A percentile compares a stretch with the other conserved stretches of the same genome.
Conservation (phyloP, 2,329 filamentous ascomycete genomes). For the Penicillium hordei region DNA sequence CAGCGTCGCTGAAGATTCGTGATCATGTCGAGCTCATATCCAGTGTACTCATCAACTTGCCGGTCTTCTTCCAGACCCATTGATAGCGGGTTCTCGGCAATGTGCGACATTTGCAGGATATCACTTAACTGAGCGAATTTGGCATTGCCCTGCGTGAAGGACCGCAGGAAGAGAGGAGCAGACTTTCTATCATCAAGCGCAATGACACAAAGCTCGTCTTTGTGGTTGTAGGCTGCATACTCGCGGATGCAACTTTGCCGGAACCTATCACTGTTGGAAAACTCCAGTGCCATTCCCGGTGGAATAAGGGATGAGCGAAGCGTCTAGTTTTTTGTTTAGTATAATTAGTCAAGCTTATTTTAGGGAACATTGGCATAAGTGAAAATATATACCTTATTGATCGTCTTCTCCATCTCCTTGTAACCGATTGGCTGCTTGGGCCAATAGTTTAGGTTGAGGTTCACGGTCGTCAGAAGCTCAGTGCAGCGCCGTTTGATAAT, state of each 20-base stretch:
- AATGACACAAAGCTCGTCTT: slow-evolving; percentile 15
- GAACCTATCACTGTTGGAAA: slow-evolving; percentile 3
- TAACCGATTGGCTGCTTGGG: slow-evolving; percentile 7
- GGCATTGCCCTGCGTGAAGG: slow-evolving; percentile 1
- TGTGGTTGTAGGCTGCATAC: slow-evolving; percentile 13
- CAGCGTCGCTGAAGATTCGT: slow-evolving; percentile 15
- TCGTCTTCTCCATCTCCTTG: neutral
- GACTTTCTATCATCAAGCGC: slow-evolving; percentile 11
- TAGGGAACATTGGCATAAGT: neutral
- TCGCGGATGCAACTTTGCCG: slow-evolving; percentile 6
- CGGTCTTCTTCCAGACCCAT: neutral
- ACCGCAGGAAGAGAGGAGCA: slow-evolving; percentile 3
- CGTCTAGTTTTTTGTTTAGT: neutral
- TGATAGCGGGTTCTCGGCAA: neutral
- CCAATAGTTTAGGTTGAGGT: slow-evolving; percentile 13
- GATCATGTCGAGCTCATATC: slow-evolving; percentile 6
- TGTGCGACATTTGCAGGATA: neutral
- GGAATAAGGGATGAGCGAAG: neutral
- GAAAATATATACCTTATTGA: slow-evolving; percentile 8
- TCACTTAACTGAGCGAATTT: slow-evolving; percentile 1
- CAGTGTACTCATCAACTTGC: slow-evolving; percentile 5
- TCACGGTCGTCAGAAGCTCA: slow-evolving; percentile 12
- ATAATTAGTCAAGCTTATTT: neutral
- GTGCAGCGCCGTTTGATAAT: slow-evolving; percentile 12
- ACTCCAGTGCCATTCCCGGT: neutral